Evolutionary conservation across 1,284 basidiomycete species (phyloP).

Genomic region (Fomes fomentarius): DNA sequence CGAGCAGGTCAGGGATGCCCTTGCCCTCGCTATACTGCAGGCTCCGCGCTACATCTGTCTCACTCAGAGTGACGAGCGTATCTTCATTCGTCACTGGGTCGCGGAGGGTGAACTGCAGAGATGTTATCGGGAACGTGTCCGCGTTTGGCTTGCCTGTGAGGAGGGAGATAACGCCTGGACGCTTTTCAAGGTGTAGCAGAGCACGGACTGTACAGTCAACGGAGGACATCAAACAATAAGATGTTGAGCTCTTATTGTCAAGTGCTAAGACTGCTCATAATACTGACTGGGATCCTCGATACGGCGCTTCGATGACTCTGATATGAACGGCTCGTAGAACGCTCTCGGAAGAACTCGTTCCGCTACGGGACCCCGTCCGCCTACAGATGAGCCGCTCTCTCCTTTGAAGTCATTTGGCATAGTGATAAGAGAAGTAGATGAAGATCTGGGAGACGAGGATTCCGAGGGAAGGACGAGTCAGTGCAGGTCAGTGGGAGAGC

Average conservation of each 20-base stretch:
- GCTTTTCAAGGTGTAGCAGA: conserved; percentile 76
- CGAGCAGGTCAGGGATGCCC: conserved; percentile 67
- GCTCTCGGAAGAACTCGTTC: conserved; percentile 41
- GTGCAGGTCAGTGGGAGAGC: no score
- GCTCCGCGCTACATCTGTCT: conserved; percentile 57
- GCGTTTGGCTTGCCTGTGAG: conserved; percentile 88
- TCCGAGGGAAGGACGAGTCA: no score
- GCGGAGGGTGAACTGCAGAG: conserved; percentile 60
- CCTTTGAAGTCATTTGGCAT: no score
- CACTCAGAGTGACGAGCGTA: conserved; percentile 52
- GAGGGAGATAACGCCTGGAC: conserved; percentile 83
- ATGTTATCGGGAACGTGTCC: conserved; percentile 88
- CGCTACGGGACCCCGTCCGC: no score
- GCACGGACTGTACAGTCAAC: conserved; percentile 33
- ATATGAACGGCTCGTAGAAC: conserved; percentile 58
- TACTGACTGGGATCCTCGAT: conserved; percentile 60
- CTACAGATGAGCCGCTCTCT: no score
- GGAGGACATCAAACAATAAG: no score
- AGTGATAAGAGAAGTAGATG: no score
- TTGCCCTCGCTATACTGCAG: conserved; percentile 80
- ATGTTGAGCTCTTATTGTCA: not conserved
- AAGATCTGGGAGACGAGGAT: no score
- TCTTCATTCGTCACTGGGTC: conserved; percentile 48
- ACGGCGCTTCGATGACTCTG: conserved; percentile 51
- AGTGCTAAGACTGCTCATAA: not conserved